Conservation (phyloP, 768 basidiomycete genomes). For the Lactifluus volemus region DNA sequence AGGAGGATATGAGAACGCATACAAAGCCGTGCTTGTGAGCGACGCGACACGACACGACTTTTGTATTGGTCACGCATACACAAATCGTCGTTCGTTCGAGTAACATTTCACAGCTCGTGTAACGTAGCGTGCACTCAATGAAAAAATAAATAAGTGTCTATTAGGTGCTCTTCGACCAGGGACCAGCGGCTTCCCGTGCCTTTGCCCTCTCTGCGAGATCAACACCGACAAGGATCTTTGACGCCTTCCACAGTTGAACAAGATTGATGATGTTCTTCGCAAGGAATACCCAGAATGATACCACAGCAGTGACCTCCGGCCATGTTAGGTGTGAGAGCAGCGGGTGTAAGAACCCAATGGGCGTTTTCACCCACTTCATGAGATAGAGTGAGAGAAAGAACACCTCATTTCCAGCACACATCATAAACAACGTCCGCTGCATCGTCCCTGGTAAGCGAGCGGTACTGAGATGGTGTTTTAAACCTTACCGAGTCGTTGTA, state of each 20-base stretch:
- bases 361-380: slow-evolving; percentile 71
- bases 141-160: slow-evolving; percentile 4
- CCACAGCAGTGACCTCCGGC: slow-evolving; percentile 59
- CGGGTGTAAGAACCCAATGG: slow-evolving; percentile 37
- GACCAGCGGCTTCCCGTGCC: slow-evolving; percentile 40
- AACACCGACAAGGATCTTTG: slow-evolving; percentile 88
- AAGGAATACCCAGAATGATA: slow-evolving; percentile 59
- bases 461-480: neutral
- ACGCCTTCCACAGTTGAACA: slow-evolving; percentile 98
- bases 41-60: neutral
- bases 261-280: slow-evolving; percentile 89
- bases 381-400: slow-evolving; percentile 96
- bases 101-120: slow-evolving; percentile 3
- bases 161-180: slow-evolving; percentile 13
- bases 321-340: slow-evolving; percentile 48
- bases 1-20: slow-evolving; percentile 34
- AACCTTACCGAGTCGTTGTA: slow-evolving; percentile 81
- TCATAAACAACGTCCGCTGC: slow-evolving; percentile 79
- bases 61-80: neutral
- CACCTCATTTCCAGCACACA: slow-evolving; percentile 92
- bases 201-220: slow-evolving; percentile 80
- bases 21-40: slow-evolving; percentile 8
- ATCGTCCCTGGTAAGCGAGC: neutral
- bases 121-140: slow-evolving; percentile 3
- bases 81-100: neutral